These are phyloP conservation scores for Epipyxis sp. DNA, from an alignment of 108 stramenopile species.

Conservation along the genomic window DNA sequence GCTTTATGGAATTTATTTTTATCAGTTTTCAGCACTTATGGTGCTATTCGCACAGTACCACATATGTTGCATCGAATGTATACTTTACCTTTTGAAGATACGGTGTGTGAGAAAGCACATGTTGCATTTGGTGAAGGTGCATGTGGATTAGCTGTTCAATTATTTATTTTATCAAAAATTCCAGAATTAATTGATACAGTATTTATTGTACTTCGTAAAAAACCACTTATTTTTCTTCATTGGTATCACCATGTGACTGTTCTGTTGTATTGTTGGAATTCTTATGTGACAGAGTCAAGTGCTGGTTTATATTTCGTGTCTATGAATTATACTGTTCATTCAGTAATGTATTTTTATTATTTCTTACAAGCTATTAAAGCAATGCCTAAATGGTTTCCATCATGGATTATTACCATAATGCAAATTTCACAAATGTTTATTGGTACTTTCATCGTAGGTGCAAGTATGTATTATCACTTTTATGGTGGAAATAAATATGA, in stretches of 20 bases:
- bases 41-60: constrained; percentile 78
- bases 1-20: constrained; percentile 77
- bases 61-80: constrained; percentile 75
- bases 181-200: constrained; percentile 90
- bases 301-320: constrained; percentile 88
- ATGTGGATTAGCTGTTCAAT: constrained; percentile 80
- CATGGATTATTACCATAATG: constrained; percentile 25
- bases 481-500: not conserved
- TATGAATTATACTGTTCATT: constrained; percentile 53
- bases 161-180: constrained; percentile 84
- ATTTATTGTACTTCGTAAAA: constrained; percentile 94
- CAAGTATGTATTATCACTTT: constrained; percentile 59
- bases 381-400: constrained; percentile 29
- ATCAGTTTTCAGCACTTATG: constrained; percentile 74
- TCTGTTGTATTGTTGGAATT: constrained; percentile 93
- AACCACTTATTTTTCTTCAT: constrained; percentile 88
- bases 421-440: constrained; percentile 41
- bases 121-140: constrained; percentile 68
- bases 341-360: constrained; percentile 46
- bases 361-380: constrained; percentile 25
- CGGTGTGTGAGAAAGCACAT: constrained; percentile 67
- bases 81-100: not conserved
- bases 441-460: constrained; percentile 45
- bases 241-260: constrained; percentile 98
- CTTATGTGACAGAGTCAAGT: constrained; percentile 75